Base-by-base conservation (phyloP, 2,329 filamentous ascomycete genomes). In the Trichoderma brevicompactum region DNA sequence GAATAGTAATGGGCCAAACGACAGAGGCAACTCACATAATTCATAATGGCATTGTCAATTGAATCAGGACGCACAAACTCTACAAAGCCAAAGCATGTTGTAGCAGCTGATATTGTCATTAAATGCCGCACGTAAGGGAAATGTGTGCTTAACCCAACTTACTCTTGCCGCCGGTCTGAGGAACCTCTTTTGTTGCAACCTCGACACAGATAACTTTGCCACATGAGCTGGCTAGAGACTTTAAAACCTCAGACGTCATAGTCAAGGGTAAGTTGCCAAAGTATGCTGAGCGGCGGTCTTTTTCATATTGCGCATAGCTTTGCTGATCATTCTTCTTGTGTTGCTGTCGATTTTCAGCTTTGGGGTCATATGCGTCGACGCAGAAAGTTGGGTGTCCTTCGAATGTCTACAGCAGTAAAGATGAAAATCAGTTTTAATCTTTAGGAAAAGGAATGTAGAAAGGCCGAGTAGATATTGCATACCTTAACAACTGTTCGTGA, bases 231-330 rank as follows among this genome's bases (percentile, higher is more conserved):
- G 79, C 79, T 9, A 82, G 62, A 2, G 72, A 69, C 4, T 70
- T 68, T 28, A 85, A 68, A 46, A 79, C 72, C 0, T 72, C 70
- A 34, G 80, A 76, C 0, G 74, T 76, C 53, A 75, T 73, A 41
- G 74, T 70, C 4, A 69, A 43, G 3, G 83, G 81, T 7, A 86
- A 70, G 41, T 79, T 79, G 3, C 81, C 81, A 60, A 85, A 74
- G 65, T 80, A 85, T 32, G 83, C 73, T 0, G 83, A 84, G 23
- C 81, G 79, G 23, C 77, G 71, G 61, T 84, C 81, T 23, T 75
- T 73, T 12, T 82, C 79, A 28, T 82, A 80, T 46, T 75, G 71
- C 7, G 66, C 67, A 34, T 68, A 61, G 32, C 68, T 67, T 10
- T 65, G 44, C 46, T 70, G 61, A 56, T 65, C 64, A 36, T 19